Base-by-base conservation (phyloP, 2,329 filamentous ascomycete species). In the Aspergillus tamarii region DNA sequence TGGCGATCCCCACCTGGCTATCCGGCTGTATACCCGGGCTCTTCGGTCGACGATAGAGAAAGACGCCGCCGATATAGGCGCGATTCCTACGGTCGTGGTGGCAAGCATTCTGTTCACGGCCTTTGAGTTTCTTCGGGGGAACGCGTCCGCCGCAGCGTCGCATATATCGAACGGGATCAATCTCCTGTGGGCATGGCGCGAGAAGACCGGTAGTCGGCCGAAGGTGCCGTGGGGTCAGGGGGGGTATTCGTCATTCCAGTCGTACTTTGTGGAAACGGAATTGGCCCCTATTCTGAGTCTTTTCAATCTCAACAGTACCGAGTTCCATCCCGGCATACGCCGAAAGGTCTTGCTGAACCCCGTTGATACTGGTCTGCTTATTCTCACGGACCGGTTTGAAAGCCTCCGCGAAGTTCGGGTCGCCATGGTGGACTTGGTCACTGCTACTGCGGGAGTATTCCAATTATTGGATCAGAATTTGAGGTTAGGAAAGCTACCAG, bases 51-150 rank as follows among this genome's bases (percentile, higher is more conserved):
- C 62, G 4, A 57, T 69, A 16, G 57, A 67, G 3, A 68, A 62
- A 43, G 41, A 59, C 23, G 57, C 83, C 83, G 19, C 82, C 84
- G 73, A 82, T 84, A 69, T 86, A 81, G 14, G 83, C 83, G 56
- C 80, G n/a, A 65, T 90, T 3, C 62, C 65, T 0, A 19, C 67
- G 2, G 32, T 66, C 4, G 61, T 65, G n/a, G 89, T 90, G 82
- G 84, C 87, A 19, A 88, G 84, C 59, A 85, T 91, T 41, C 78
- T 91, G 43, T 81, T 91, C 56, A 86, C 87, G n/a, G 89, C 87
- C 73, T 90, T 90, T 65, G 88, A 91, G 63, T 73, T 73, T 30
- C 68, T 76, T 28, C 70, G 71, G 32, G 66, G 69, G 5, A 72
- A 76, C 66, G 65, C 70, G 28, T 65, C 71, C 50, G 70, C 73